A percentile compares a stretch with the other conserved stretches of the same genome.
Evolutionary conservation across 371 early-diverging fungal genomes (phyloP).

Genomic region (Umbelopsis sp.): DNA sequence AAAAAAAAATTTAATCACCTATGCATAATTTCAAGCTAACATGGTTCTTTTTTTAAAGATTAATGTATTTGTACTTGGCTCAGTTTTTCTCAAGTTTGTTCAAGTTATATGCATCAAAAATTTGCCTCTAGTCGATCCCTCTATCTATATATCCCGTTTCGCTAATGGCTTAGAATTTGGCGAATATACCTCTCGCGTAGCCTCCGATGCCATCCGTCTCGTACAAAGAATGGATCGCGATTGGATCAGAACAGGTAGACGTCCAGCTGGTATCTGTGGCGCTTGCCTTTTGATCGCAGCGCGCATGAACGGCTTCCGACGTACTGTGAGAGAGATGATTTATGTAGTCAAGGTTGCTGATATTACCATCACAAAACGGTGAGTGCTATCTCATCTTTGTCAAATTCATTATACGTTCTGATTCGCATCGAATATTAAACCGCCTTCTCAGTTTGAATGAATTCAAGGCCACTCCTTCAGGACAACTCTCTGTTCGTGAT

Average conservation of each 20-base stretch:
- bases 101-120: conserved; percentile 68
- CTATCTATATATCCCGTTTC: conserved; percentile 95
- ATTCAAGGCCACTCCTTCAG: conserved; percentile 88
- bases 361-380: conserved; percentile 87
- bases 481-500: conserved; percentile 84
- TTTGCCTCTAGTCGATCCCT: conserved; percentile 96
- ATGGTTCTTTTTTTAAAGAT: conserved; percentile 35
- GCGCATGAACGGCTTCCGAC: conserved; percentile 91
- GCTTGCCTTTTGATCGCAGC: conserved; percentile 96
- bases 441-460: conserved; percentile 73
- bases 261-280: conserved; percentile 99
- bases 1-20: no score
- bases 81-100: conserved; percentile 88
- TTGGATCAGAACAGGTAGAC: conserved; percentile 97
- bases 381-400: not conserved
- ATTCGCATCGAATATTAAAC: not conserved
- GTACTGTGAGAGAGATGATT: conserved; percentile 89
- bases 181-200: conserved; percentile 81
- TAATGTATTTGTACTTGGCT: conserved; percentile 95
- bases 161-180: conserved; percentile 94
- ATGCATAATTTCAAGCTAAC: not conserved
- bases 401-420: not conserved
- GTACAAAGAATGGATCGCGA: conserved; percentile 98
- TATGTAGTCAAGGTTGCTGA: conserved; percentile 94
- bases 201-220: conserved; percentile 84